Evolutionary conservation across 2,329 filamentous ascomycete genomes (phyloP).

Genomic region (Ceratocystis alfenasii): DNA sequence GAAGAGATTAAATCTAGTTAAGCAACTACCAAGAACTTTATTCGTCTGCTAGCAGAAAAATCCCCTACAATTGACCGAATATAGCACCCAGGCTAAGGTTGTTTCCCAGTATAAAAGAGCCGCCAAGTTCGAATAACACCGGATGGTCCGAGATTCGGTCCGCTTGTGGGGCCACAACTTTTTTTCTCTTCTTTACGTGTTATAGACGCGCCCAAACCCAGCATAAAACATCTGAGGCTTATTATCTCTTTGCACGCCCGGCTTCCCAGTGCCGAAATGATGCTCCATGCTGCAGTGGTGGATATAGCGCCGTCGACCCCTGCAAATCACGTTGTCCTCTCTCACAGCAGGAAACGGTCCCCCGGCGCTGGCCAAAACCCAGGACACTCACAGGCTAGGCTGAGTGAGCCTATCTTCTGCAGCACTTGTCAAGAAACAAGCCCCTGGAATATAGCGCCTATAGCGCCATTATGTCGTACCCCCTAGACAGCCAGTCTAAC

Average conservation of each 20-base stretch:
- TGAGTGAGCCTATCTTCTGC: no score
- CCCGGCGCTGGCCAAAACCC: no score
- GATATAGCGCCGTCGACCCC: background rate
- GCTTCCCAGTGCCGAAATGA: background rate
- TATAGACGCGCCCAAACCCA: background rate
- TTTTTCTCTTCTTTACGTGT: background rate
- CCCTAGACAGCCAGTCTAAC: background rate
- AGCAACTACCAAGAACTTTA: background rate
- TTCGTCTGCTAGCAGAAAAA: background rate
- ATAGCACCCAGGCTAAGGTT: conserved; percentile 1
- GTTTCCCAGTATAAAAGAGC: background rate
- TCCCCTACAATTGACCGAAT: conserved; percentile 10
- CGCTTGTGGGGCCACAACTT: conserved; percentile 18
- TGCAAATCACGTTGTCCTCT: background rate
- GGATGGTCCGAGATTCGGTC: conserved; percentile 22
- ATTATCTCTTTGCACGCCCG: background rate
- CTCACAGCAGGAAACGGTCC: no score
- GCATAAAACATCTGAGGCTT: background rate
- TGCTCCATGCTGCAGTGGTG: background rate
- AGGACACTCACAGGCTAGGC: no score
- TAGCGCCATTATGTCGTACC: background rate
- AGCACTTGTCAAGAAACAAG: no score
- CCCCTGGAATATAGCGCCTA: background rate
- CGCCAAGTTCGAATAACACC: conserved; percentile 17
- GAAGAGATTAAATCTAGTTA: background rate